These are phyloP conservation scores for Gryganskiella cystojenkinii DNA, from an alignment of 192 early-diverging fungal genomes.

Conservation along the genomic window DNA sequence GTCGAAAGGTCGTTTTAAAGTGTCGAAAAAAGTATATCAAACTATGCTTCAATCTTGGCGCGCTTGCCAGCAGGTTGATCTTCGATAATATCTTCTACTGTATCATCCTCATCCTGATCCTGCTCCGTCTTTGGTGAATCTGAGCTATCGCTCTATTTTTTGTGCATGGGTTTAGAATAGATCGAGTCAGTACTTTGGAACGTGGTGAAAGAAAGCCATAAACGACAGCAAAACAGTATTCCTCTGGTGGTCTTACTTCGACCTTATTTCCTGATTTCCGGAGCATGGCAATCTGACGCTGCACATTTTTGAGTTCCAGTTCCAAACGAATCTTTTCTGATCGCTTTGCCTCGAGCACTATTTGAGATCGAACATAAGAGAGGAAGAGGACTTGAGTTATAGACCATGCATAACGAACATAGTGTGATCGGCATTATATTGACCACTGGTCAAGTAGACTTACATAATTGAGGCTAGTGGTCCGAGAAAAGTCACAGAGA, in stretches of 20 bases:
- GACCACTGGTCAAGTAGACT: background rate
- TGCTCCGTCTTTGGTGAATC: constrained; percentile 55
- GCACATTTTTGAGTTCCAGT: constrained; percentile 69
- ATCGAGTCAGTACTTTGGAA: too few species aligned
- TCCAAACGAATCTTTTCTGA: constrained; percentile 69
- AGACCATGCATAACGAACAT: too few species aligned
- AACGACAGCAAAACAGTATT: background rate
- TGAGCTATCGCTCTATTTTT: constrained; percentile 34
- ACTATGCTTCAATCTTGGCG: constrained; percentile 34
- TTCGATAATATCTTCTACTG: constrained; percentile 60
- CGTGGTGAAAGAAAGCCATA: background rate
- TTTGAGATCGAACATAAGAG: constrained; percentile 19
- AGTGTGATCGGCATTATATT: background rate
- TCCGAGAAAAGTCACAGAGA: background rate
- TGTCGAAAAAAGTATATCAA: too few species aligned
- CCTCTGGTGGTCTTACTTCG: constrained; percentile 41
- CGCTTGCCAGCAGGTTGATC: constrained; percentile 46
- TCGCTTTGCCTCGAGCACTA: constrained; percentile 70
- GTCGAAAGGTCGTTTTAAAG: too few species aligned
- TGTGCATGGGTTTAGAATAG: too few species aligned
- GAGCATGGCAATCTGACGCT: constrained; percentile 63
- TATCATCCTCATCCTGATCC: constrained; percentile 47
- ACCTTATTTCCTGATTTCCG: constrained; percentile 45
- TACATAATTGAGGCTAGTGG: constrained; percentile 34
- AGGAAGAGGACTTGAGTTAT: background rate